Evolutionary conservation across 257 asterid genomes (phyloP).

Genomic region (Solanum megistacrolobum): DNA sequence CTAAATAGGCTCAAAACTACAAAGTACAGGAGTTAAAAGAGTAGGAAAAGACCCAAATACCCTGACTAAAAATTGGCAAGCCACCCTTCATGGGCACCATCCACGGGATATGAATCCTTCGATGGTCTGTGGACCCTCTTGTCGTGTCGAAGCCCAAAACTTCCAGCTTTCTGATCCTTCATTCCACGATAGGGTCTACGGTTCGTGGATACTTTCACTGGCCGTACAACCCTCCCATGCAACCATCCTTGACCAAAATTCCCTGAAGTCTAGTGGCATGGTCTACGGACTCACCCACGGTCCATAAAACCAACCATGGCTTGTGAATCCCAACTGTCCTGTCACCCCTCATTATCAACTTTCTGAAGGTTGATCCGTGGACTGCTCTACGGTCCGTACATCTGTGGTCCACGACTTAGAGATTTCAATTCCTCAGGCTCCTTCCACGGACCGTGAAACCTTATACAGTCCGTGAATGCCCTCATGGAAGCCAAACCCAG

Average conservation of each 20-base stretch:
- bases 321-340: no score
- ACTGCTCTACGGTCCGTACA: neutral
- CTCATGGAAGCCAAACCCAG: neutral
- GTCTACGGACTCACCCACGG: no score
- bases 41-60: neutral
- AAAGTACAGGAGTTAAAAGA: neutral
- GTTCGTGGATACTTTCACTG: no score
- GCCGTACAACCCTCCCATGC: no score
- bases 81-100: neutral
- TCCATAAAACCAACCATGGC: no score
- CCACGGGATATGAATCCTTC: neutral
- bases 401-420: neutral
- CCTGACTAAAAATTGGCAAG: neutral
- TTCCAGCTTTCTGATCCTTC: no score
- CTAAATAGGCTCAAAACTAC: neutral
- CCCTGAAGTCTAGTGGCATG: no score
- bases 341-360: no score
- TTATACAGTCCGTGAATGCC: neutral
- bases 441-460: neutral
- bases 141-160: no score
- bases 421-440: neutral
- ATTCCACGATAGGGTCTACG: no score
- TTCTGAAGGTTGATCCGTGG: neutral
- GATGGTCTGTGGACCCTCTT: no score
- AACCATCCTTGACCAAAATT: no score